A percentile compares a stretch with the other conserved stretches of the same genome.
phyloP scores from a whole-genome alignment of 139 green algal species.

The Tetraselmis chui region DNA sequence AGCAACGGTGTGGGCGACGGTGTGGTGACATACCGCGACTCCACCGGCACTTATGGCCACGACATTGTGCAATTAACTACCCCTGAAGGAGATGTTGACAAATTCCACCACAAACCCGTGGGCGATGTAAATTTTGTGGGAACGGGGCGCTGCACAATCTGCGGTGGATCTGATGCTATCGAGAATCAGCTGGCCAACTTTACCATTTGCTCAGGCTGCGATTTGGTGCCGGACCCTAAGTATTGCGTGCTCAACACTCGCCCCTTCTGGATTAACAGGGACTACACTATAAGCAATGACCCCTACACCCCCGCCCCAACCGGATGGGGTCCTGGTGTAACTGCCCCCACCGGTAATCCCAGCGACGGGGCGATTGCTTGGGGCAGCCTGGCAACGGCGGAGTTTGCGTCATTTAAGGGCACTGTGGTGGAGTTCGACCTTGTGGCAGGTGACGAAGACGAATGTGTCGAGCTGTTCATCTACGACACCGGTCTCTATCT shows the following conservation, averaged over 20 bases:
- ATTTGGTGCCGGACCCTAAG: not conserved
- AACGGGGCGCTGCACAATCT: slow-evolving; percentile 15
- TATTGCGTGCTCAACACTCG: slow-evolving; percentile 11
- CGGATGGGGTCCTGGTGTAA: not conserved
- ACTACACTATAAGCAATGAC: not conserved
- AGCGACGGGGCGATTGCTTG: not conserved
- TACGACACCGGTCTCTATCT: slow-evolving; percentile 9
- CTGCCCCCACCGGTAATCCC: not conserved
- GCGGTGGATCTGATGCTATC: slow-evolving; percentile 4
- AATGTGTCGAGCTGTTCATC: slow-evolving; percentile 22
- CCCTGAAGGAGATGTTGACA: not conserved
- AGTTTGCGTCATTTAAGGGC: slow-evolving; percentile 2
- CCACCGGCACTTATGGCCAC: slow-evolving; percentile 12
- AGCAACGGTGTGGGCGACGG: slow-evolving; percentile 2
- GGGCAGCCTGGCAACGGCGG: not conserved
- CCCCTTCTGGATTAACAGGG: slow-evolving; percentile 9
- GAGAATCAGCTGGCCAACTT: not conserved
- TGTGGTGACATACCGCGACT: slow-evolving; percentile 15
- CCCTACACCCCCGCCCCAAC: not conserved
- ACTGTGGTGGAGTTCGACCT: slow-evolving; percentile 14
- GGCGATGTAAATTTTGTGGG: too few species aligned
- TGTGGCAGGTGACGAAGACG: slow-evolving; percentile 16
- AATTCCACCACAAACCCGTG: not conserved
- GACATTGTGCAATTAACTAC: not conserved
- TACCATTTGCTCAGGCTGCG: slow-evolving; percentile 2